Evolutionary conservation across 352 stramenopile species (phyloP).

Genomic region (Phytophthora podocarpi): DNA sequence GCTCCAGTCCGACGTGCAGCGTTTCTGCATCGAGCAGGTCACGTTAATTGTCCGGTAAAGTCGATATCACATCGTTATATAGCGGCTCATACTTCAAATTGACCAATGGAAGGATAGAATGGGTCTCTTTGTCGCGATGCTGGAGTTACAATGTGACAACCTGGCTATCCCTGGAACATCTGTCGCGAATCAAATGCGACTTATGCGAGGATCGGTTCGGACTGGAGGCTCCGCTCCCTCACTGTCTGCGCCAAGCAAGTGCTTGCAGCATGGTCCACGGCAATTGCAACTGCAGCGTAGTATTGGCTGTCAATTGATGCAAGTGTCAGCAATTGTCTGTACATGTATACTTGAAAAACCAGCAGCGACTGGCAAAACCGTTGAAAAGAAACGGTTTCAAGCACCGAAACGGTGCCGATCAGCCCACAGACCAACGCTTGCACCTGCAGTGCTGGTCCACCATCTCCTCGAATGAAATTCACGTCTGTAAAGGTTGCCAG

Average conservation of each 20-base stretch:
- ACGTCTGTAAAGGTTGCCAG: not conserved
- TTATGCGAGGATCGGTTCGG: slow-evolving; percentile 28
- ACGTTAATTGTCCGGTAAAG: not conserved
- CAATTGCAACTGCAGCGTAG: no score
- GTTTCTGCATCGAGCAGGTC: slow-evolving; percentile 4
- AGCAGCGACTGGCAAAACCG: slow-evolving; percentile 22
- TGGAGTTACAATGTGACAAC: slow-evolving; percentile 10
- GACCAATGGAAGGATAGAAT: not conserved
- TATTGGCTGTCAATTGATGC: no score
- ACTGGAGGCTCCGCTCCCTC: slow-evolving; percentile 5
- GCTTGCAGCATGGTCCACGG: no score
- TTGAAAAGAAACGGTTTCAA: slow-evolving; percentile 21
- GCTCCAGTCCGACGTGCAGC: slow-evolving; percentile 17
- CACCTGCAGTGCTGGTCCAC: no score
- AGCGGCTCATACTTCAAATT: not conserved
- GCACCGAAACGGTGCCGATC: slow-evolving; percentile 10
- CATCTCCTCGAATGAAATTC: slow-evolving; percentile 42
- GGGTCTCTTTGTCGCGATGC: not conserved
- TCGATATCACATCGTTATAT: slow-evolving; percentile 3
- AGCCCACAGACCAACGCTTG: not conserved
- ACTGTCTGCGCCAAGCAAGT: slow-evolving; percentile 1
- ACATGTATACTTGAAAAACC: no score
- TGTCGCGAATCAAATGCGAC: slow-evolving; percentile 6
- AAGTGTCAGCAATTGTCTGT: not conserved
- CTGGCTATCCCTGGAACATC: not conserved